Base-by-base conservation (phyloP, 441 rosid species). In the Eugenia klotzschiana region DNA sequence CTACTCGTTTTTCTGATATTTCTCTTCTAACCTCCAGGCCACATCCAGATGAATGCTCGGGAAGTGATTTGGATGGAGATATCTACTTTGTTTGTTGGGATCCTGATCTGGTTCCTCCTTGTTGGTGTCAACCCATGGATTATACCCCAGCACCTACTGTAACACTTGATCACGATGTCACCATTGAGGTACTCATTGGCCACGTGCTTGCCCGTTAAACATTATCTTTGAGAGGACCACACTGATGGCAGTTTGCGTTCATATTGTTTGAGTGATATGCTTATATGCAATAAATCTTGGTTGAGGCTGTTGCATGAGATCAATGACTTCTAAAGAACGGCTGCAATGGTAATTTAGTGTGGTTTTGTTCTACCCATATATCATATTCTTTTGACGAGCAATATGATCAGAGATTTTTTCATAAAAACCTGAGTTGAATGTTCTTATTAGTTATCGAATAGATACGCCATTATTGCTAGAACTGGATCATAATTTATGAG, bases 31-130 rank as follows among this genome's bases (percentile, higher is more conserved):
- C 10, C 15, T 25, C 16, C 37, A 79, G 85, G 51, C 81, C 81
- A 9, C 85, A 73, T 53, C 81, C 72, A n/a, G n/a, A 73, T 83
- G 85, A 79, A 83, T 79, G 85, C 12, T 64, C 74, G 74, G 74
- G 74, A 64, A 64, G 74, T 64, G 74, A 64, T 64, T 23, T 64
- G 41, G 74, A 64, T 18, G 74, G 74, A 33, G 74, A 64, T 33
- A 18, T 64, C 5, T 64, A 64, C 74, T 64, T 64, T 83, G 85
- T 77, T 20, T 79, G 82, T 29, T 74, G 81, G 85, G 85, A 74
- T n/a, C 74, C 27, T 26, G 81, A 40, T 13, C 73, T 83, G 72
- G n/a, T 83, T 51, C 84, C 85, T 55, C 74, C 82, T 79, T 18
- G 74, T 23, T 40, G 22, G 56, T 20, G 46, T 56, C 56, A 4